phyloP scores from a whole-genome alignment of 176 grass and related monocot species.

The Cenchrus fungigraminus region DNA sequence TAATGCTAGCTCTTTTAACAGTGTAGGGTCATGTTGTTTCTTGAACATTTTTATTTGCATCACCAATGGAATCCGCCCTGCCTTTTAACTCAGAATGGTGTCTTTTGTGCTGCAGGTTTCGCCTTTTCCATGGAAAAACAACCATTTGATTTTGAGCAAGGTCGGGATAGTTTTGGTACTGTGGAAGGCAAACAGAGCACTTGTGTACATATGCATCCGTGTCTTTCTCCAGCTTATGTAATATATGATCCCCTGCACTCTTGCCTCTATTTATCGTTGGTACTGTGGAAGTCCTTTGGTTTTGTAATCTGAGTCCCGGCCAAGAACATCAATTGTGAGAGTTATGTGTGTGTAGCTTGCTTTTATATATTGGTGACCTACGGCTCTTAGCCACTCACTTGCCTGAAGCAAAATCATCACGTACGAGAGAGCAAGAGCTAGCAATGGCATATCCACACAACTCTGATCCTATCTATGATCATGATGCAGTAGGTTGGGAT shows the following conservation, averaged over 20 bases:
- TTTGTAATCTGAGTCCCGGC: too few relatives aligned
- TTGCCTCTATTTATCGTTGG: slow-evolving; percentile 22
- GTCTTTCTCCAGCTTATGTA: neutral
- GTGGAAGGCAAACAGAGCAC: slow-evolving; percentile 4
- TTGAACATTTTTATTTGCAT: slow-evolving; percentile 2
- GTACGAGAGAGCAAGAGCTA: too few relatives aligned
- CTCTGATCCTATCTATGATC: too few relatives aligned
- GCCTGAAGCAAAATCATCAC: too few relatives aligned
- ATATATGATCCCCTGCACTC: neutral
- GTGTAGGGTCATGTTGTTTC: neutral
- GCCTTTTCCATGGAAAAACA: slow-evolving; percentile 40
- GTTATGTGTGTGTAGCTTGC: too few relatives aligned
- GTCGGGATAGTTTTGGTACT: neutral
- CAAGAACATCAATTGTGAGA: too few relatives aligned
- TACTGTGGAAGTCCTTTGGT: too few relatives aligned
- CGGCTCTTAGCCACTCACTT: too few relatives aligned
- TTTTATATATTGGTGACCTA: too few relatives aligned
- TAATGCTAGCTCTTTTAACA: slow-evolving; percentile 16
- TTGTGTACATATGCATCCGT: neutral
- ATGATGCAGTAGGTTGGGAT: too few relatives aligned
- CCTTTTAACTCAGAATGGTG: neutral
- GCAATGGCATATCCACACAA: too few relatives aligned
- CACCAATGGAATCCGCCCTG: neutral
- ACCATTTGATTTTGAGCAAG: slow-evolving; percentile 19
- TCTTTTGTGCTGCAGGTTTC: slow-evolving; percentile 35